Evolutionary conservation across 768 basidiomycete genomes (phyloP), one percentile per base, ranked within the genome.

Genomic region (Coprinellus aureogranulatus): DNA sequence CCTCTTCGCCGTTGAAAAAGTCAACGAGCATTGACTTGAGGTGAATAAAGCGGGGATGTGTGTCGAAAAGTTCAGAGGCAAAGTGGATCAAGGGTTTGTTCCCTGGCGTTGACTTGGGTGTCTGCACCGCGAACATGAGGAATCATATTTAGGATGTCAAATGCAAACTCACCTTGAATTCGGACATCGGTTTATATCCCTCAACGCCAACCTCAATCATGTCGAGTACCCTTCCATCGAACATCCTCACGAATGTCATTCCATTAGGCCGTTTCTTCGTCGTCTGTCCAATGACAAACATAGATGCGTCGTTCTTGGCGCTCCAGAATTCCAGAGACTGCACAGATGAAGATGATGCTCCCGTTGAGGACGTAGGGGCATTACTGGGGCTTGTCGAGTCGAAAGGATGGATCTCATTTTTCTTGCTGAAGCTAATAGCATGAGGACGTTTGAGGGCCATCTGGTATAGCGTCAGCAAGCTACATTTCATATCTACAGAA

Each of bases 191-290:
- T 52, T 83, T 80, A 67, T 87, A 94, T 44, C 76, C 81, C 53
- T 94, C 91, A 26, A 98, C 86, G 1, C 96, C 94, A 9, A 97
- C 75, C 74, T 98, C 97, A 57, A 93, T 83, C 92, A 98, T 96
- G 71, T 99, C 97, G 65, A 98, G 75, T 34, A 98, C 83, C 66
- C 84, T 78, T 41, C 85, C 81, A 61, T 97, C 89, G 62, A 87
- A 98, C 82, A 88, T 94, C 55, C 97, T 77, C 5, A 87, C 90
- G 65, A 98, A 84, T 0, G 89, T 85, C 60, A 99, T 71, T 25
- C 90, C 87, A 64, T 98, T 81, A 8, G 96, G 97, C 52, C 94
- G 78, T 69, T 99, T 99, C 75, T 99, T 99, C 26, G 88, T 92
- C 65, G 88, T 92, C 65, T 94, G 89, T 1, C 94, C 97, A 31